Evolutionary conservation across 805 yeast genomes (phyloP), one percentile per base, ranked within the genome.

Genomic region (Yamadazyma akitaensis): DNA sequence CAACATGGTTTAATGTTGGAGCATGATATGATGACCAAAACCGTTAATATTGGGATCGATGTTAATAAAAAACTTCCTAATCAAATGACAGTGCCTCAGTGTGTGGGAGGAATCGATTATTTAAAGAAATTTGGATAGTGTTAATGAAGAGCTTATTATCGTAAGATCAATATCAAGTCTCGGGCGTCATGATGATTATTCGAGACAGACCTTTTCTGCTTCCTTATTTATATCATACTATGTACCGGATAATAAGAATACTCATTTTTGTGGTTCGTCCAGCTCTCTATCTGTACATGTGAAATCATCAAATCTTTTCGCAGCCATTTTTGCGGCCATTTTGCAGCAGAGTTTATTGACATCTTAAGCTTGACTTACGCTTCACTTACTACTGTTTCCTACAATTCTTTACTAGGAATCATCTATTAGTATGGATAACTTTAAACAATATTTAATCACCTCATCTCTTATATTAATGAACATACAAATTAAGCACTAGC

Each of bases 81-180:
- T 0, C 96, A 88, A 60, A 51, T 84, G 62, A 87, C 94, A 0
- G 89, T 86, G 13, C 88, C 94, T 0, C 77, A 85, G 60, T 88
- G 95, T 61, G 88, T 78, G 16, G 81, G 79, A 32, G 88, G 91
- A 2, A 67, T 71, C 26, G 79, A 83, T 52, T 85, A 85, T 59
- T 76, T 84, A 26, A 75, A 72, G 48, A 53, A 50, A n/a, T 72
- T 67, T 47, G 1, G 11, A 6, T 46, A 42, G 43, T n/a, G 14
- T 14, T 9, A 16, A 30, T 17, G 19, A 9, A 13, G 16, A 2
- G 9, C 5, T 28, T 28, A n/a, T 28, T 11, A 28, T 3, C 32
- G 9, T 3, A 21, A 21, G 6, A 21, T 21, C 24, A 21, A 21
- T 21, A 21, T 21, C 24, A 21, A n/a, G n/a, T n/a, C n/a, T n/a